A percentile compares a stretch with the other conserved stretches of the same genome.
Conservation (phyloP, 2,329 filamentous ascomycete genomes). For the Penicillium sp. region DNA sequence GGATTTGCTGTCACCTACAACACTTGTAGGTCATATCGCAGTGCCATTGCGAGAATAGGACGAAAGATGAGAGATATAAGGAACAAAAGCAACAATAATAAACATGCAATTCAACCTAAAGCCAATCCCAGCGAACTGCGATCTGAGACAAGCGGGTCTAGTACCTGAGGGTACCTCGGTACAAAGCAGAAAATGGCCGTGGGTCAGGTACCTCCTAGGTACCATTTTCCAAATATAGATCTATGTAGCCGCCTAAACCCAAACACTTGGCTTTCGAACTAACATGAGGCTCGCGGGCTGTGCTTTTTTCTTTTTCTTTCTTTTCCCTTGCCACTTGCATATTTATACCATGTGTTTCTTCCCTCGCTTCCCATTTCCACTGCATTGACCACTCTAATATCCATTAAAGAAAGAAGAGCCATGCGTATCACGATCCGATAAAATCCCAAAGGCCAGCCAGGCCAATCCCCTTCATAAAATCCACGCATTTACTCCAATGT, state of each 20-base stretch:
- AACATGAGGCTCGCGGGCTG: constrained; percentile 6
- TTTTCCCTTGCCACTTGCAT: not conserved
- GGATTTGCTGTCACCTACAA: not conserved
- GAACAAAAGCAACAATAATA: not conserved
- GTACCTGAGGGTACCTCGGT: not conserved
- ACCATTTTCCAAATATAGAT: constrained; percentile 3
- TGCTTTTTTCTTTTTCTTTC: not conserved
- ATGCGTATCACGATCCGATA: constrained; percentile 4
- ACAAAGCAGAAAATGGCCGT: not conserved
- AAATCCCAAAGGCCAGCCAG: not conserved
- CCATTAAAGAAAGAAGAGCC: not conserved
- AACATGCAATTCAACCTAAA: not conserved
- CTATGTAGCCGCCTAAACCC: not conserved
- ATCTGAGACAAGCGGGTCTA: not conserved
- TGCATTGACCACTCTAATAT: not conserved
- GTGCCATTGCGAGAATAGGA: not conserved
- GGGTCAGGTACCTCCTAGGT: not conserved
- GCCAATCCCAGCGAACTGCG: not conserved
- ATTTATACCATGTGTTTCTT: constrained; percentile 4
- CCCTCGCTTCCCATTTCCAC: not conserved
- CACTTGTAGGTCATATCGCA: not conserved
- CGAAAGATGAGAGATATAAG: not conserved
- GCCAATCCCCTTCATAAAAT: not conserved
- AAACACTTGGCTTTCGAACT: constrained; percentile 15
- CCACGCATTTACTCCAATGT: not conserved